Conservation (phyloP, 768 basidiomycete genomes). For the Tulasnella sp. region DNA sequence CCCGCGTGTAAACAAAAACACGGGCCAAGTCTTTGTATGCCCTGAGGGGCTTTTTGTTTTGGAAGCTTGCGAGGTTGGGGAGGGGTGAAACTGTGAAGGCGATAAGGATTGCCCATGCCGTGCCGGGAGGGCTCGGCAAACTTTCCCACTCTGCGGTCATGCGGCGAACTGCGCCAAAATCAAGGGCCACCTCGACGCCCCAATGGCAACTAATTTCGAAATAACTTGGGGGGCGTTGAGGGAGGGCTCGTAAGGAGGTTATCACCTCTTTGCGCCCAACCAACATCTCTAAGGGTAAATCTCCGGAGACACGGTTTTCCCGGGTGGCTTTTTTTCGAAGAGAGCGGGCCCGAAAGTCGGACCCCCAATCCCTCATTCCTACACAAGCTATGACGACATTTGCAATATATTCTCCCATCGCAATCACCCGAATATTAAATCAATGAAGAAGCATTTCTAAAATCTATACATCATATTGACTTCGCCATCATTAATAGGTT, state of each 20-base stretch:
- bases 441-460: no score
- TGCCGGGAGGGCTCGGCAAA: not conserved
- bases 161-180: conserved; percentile 1
- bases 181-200: not conserved
- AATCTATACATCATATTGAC: not conserved
- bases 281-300: not conserved
- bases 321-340: not conserved
- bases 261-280: not conserved
- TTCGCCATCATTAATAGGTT: not conserved
- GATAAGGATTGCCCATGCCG: not conserved
- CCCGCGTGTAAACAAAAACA: no score
- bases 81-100: no score
- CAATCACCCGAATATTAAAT: no score
- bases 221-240: no score
- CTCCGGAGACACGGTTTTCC: not conserved
- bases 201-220: not conserved
- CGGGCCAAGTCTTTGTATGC: no score
- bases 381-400: no score
- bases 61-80: not conserved
- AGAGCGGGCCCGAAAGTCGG: no score
- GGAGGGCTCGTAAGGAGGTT: not conserved
- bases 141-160: conserved; percentile 4
- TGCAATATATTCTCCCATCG: no score
- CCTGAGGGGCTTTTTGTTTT: no score
- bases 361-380: no score